Evolutionary conservation across 1,284 basidiomycete species (phyloP).

Genomic region (Ganoderma leucocontextum): DNA sequence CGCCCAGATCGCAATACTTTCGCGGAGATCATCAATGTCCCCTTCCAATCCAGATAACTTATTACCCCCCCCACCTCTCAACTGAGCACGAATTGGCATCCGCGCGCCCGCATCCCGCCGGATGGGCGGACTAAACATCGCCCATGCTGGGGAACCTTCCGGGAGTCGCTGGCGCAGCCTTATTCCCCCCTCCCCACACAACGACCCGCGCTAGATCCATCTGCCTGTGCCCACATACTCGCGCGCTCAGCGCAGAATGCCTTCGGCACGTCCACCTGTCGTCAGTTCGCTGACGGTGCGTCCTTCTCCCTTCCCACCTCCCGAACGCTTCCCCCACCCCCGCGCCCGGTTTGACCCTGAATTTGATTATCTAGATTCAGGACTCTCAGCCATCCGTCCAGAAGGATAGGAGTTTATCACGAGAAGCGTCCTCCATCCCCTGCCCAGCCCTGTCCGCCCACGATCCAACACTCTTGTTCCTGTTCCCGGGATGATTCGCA

Average conservation of each 20-base stretch:
- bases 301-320: neutral
- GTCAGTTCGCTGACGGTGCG: neutral
- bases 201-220: neutral
- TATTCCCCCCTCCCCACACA: neutral
- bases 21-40: conserved; percentile 14
- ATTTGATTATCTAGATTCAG: conserved; percentile 28
- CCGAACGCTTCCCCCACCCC: neutral
- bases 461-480: neutral
- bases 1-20: neutral
- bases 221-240: neutral
- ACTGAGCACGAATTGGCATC: conserved; percentile 5
- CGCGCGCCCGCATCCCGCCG: conserved; percentile 14
- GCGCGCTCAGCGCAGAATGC: neutral
- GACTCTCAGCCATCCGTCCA: neutral
- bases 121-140: neutral
- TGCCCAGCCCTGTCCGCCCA: conserved; percentile 3
- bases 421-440: neutral
- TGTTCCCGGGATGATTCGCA: conserved; percentile 12
- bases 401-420: conserved; percentile 16
- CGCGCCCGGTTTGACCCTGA: conserved; percentile 26
- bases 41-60: conserved; percentile 1
- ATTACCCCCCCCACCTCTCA: neutral
- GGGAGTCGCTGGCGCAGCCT: neutral
- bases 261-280: neutral
- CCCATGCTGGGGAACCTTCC: neutral